Percentiles rank a stretch among this genome's conserved stretches.
Conservation (phyloP, 345 rosid species). For the Raphanus raphanistrum region DNA sequence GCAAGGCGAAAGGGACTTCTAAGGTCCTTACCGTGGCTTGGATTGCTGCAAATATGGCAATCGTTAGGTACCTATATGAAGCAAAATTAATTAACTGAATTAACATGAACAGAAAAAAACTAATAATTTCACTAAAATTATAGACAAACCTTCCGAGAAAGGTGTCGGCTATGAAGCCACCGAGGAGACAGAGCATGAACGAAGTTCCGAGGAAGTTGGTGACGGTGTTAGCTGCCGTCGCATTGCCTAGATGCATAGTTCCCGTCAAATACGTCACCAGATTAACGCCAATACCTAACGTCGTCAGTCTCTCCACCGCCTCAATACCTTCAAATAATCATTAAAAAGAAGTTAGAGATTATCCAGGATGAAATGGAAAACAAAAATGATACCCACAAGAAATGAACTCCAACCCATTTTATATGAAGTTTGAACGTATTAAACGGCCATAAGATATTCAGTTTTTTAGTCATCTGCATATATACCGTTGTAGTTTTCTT, state of each 20-base stretch:
- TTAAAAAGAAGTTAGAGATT: neutral
- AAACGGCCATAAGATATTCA: neutral
- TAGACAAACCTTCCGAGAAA: constrained; percentile 83
- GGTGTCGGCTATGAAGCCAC: constrained; percentile 93
- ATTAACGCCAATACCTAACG: constrained; percentile 90
- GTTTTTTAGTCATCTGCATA: neutral
- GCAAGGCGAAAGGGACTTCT: constrained; percentile 8
- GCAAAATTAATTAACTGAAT: constrained; percentile 6
- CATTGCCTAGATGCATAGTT: constrained; percentile 90
- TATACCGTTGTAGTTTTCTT: neutral
- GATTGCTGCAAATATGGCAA: constrained; percentile 78
- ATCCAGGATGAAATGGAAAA: neutral
- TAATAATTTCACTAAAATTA: neutral
- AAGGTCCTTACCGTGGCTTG: constrained; percentile 65
- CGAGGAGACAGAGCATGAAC: constrained; percentile 90
- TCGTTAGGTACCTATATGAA: constrained; percentile 67
- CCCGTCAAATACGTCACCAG: constrained; percentile 88
- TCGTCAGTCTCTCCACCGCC: constrained; percentile 84
- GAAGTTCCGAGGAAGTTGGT: constrained; percentile 96
- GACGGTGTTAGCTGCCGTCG: constrained; percentile 78
- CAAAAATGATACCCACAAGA: neutral
- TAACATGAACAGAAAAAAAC: neutral
- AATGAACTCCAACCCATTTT: neutral
- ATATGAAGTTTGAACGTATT: neutral
- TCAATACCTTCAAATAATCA: constrained; percentile 58